Evolutionary conservation across 2,329 filamentous ascomycete genomes (phyloP), one percentile per base, ranked within the genome.

Genomic region (Pestalotiopsis sp.): DNA sequence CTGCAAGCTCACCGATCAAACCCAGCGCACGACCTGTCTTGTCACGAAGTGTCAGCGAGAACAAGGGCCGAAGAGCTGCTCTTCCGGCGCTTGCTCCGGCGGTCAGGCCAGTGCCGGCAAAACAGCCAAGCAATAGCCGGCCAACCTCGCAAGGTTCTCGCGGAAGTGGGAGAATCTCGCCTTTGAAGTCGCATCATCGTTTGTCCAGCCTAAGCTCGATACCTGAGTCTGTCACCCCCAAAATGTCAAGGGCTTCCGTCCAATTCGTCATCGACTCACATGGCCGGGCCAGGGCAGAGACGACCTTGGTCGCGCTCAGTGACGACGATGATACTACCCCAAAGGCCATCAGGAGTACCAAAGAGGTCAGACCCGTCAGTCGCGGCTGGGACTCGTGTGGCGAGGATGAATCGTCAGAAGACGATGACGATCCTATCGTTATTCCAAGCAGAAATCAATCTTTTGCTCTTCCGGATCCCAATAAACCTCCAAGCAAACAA

Each of bases 261-360:
- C 88, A 86, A 71, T 89, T 91, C 69, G 88, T 84, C 17, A 89
- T 91, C 69, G 88, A 90, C 72, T 82, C 86, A n/a, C 84, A 85
- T 65, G 89, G 89, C 24, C 83, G 87, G 66, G 87, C 87, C 14
- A 82, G 84, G 39, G 85, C 87, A 9, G 86, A 88, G 70, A 85
- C 85, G 0, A 85, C 84, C 1, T 75, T 83, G 1, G 73, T 83
- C 10, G 78, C 80, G n/a, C 68, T 76, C 20, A 70, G 73, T 52
- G 71, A 73, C n/a, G 72, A 71, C 26, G 70, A 75, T 26, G 68
- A 67, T n/a, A n/a, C 39, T 30, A 73, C 71, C 3, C 71, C 75
- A 6, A 71, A 67, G 48, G 66, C 68, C 2, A 68, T 72, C 55
- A 71, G 72, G 3, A 71, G 68, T 52, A 71, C 70, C 52, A 70